Base-by-base conservation (phyloP, 2,329 filamentous ascomycete genomes). In the Chaetothyriales sp. region DNA sequence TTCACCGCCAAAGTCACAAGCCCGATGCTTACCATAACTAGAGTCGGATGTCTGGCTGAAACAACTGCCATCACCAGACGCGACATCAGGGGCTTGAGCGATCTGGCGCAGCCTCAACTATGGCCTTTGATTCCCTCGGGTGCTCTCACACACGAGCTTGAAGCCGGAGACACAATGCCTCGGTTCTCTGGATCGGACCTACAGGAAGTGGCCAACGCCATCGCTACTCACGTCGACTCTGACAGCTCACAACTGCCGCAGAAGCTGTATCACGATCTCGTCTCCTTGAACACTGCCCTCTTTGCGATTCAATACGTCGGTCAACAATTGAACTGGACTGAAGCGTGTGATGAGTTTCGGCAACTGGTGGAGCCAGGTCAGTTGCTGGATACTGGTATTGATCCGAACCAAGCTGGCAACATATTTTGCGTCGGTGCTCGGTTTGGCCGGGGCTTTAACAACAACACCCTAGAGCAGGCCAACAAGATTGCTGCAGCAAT, bases 1-100 rank as follows among this genome's bases (percentile, higher is more conserved):
- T 60, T 55, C 49, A 53, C 49, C 15, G 43, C 47, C 26, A 54
- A 47, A 43, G 53, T 51, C 28, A 53, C 50, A 32, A 50, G 50
- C 20, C 51, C 52, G 25, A 49, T 51, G 42, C 54, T 60, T 44
- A 58, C 55, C 1, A 49, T 59, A 45, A 58, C 56, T 22, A 51
- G 53, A 46, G 51, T 59, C 44, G 54, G 52, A 49, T 59, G 57
- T 42, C 55, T 60, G 22, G 47, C 44, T 1, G 36, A 53, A 43
- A 51, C 53, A 25, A 47, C 47, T 26, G 49, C 50, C n/a, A 46
- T 53, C n/a, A 56, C 51, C 43, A 51, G 53, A 49, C 46, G 51
- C 19, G 44, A 51, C 28, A 32, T 47, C 25, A 26, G 43, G 42
- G 54, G 47, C 28, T 32, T 51, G 25, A 3, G 10, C 19, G 26